phyloP scores from a whole-genome alignment of 257 asterid species.

The Fraxinus pennsylvanica region DNA sequence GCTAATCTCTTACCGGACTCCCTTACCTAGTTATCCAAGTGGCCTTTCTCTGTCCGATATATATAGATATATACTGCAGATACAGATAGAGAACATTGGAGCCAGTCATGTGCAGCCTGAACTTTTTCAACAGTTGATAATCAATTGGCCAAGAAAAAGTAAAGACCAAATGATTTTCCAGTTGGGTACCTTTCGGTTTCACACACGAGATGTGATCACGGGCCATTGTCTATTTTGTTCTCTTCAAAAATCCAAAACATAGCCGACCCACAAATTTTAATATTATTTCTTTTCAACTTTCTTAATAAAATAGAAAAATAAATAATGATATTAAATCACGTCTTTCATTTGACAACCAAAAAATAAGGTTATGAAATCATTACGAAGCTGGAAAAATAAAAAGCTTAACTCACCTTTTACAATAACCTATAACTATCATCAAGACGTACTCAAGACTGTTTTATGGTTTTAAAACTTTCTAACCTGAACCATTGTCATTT shows the following conservation, averaged over 20 bases:
- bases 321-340: not conserved
- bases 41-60: too few species aligned
- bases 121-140: not conserved
- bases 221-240: conserved; percentile 21
- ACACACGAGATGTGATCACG: conserved; percentile 32
- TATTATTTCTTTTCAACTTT: not conserved
- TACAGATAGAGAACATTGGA: not conserved
- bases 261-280: not conserved
- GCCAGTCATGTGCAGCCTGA: not conserved
- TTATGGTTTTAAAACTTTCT: not conserved
- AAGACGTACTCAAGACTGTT: not conserved
- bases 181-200: conserved; percentile 35
- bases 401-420: not conserved
- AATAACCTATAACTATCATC: conserved; percentile 7
- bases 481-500: not conserved
- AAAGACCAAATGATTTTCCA: conserved; percentile 22
- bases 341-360: not conserved
- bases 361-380: not conserved
- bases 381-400: not conserved
- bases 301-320: too few species aligned
- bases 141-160: not conserved
- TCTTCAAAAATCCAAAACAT: conserved; percentile 19
- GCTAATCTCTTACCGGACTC: too few species aligned
- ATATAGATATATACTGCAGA: too few species aligned
- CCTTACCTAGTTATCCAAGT: too few species aligned